Evolutionary conservation across 2,329 filamentous ascomycete species (phyloP).

Genomic region (Bimuria novae-zelandiae): DNA sequence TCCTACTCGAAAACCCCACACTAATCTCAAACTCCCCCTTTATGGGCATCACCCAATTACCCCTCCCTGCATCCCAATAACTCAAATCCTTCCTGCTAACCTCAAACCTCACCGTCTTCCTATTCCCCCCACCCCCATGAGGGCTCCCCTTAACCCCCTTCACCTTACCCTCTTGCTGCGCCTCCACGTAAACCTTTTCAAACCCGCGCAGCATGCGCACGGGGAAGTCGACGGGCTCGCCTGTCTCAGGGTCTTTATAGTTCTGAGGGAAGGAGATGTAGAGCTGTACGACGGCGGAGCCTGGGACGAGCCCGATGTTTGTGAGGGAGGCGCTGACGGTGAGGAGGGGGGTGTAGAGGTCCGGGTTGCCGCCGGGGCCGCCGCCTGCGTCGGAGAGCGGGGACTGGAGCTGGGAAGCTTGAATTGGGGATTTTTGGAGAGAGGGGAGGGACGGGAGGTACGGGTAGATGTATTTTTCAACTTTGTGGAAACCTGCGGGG

Average conservation of each 20-base stretch:
- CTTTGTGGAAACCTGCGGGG: slow-evolving; percentile 62
- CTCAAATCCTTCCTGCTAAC: slow-evolving; percentile 49
- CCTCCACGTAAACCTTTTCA: slow-evolving; percentile 47
- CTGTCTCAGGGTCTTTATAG: slow-evolving; percentile 48
- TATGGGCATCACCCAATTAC: slow-evolving; percentile 49
- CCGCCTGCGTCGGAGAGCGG: slow-evolving; percentile 67
- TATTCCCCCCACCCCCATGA: slow-evolving; percentile 24
- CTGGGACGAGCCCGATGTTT: slow-evolving; percentile 64
- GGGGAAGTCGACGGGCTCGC: slow-evolving; percentile 62
- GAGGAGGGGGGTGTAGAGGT: slow-evolving; percentile 63
- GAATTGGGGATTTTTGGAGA: slow-evolving; percentile 47
- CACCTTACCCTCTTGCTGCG: slow-evolving; percentile 18
- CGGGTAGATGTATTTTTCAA: slow-evolving; percentile 75
- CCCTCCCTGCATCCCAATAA: slow-evolving; percentile 46
- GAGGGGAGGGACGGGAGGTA: slow-evolving; percentile 63
- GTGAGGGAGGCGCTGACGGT: slow-evolving; percentile 58
- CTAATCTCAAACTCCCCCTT: slow-evolving; percentile 34
- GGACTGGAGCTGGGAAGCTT: slow-evolving; percentile 63
- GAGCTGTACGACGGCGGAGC: slow-evolving; percentile 61
- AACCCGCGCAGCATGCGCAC: slow-evolving; percentile 49
- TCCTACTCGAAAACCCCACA: slow-evolving; percentile 42
- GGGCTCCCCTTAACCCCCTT: slow-evolving; percentile 18
- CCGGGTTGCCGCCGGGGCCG: slow-evolving; percentile 69
- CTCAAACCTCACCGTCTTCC: slow-evolving; percentile 40
- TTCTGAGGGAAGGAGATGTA: slow-evolving; percentile 57